These are phyloP conservation scores for Trametes meyenii DNA, from an alignment of 768 basidiomycete genomes.

Conservation along the genomic window DNA sequence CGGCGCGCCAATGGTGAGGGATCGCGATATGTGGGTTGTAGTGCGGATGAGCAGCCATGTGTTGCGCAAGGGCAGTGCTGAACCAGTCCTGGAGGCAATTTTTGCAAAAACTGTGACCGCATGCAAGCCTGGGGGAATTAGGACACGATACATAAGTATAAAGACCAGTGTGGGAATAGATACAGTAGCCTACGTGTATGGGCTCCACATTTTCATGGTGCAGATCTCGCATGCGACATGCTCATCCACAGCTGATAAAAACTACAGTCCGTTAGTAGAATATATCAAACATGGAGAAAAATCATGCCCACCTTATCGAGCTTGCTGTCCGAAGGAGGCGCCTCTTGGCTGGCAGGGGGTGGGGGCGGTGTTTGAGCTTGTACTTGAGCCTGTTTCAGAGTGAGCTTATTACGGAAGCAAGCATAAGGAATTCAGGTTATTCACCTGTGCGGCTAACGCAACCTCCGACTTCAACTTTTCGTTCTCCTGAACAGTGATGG, in stretches of 20 bases:
- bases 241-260: slow-evolving; percentile 47
- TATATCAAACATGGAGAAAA: too few relatives aligned
- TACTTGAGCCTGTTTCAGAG: not conserved
- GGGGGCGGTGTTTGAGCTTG: not conserved
- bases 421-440: not conserved
- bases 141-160: not conserved
- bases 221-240: slow-evolving; percentile 67
- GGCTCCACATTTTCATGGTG: slow-evolving; percentile 62
- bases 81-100: slow-evolving; percentile 62
- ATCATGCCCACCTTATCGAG: slow-evolving; percentile 6
- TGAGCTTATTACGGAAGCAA: not conserved
- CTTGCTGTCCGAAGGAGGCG: slow-evolving; percentile 2
- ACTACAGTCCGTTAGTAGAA: not conserved
- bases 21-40: slow-evolving; percentile 34
- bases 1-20: slow-evolving; percentile 11
- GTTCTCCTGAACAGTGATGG: slow-evolving; percentile 1
- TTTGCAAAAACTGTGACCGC: slow-evolving; percentile 73
- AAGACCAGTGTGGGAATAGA: not conserved
- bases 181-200: slow-evolving; percentile 55
- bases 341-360: not conserved
- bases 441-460: slow-evolving; percentile 2
- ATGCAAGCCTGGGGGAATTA: slow-evolving; percentile 51
- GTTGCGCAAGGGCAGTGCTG: slow-evolving; percentile 49
- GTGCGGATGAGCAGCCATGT: slow-evolving; percentile 50
- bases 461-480: slow-evolving; percentile 9